A percentile compares a stretch with the other conserved stretches of the same genome.
phyloP scores from a whole-genome alignment of 2,329 filamentous ascomycete genomes.

The Daldinia sp. region DNA sequence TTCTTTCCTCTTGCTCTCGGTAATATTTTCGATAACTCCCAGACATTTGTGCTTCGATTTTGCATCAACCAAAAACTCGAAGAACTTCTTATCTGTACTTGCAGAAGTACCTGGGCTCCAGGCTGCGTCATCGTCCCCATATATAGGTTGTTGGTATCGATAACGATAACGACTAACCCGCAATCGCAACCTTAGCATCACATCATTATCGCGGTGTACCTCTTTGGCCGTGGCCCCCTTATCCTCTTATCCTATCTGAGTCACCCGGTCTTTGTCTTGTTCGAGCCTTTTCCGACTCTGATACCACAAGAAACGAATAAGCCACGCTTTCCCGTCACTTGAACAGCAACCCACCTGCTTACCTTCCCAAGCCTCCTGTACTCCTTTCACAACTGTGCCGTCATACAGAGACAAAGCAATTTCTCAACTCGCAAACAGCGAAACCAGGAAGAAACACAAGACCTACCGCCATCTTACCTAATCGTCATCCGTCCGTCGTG shows the following conservation, averaged over 20 bases:
- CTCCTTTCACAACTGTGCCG: constrained; percentile 35
- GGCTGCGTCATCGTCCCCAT: constrained; percentile 39
- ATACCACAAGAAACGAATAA: constrained; percentile 34
- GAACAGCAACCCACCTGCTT: constrained; percentile 39
- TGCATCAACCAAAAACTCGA: background rate
- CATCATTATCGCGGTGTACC: constrained; percentile 29
- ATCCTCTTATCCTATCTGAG: constrained; percentile 45
- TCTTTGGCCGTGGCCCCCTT: constrained; percentile 35
- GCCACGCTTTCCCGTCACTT: constrained; percentile 45
- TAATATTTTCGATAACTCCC: background rate
- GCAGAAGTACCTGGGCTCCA: constrained; percentile 8
- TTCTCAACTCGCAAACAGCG: constrained; percentile 40
- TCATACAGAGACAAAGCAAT: constrained; percentile 43
- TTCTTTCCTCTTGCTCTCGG: constrained; percentile 16
- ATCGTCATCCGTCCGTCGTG: constrained; percentile 44
- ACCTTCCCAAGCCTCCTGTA: constrained; percentile 15
- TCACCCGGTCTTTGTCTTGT: constrained; percentile 49
- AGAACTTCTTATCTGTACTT: background rate
- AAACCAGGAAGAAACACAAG: constrained; percentile 35
- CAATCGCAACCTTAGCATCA: constrained; percentile 37
- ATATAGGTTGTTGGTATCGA: constrained; percentile 21
- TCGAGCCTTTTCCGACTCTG: constrained; percentile 35
- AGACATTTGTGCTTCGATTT: constrained; percentile 1
- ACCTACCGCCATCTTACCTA: constrained; percentile 43
- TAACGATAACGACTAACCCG: constrained; percentile 37